Evolutionary conservation across 768 basidiomycete species (phyloP), one percentile per base, ranked within the genome.

Genomic region (Peribolospora baueri): DNA sequence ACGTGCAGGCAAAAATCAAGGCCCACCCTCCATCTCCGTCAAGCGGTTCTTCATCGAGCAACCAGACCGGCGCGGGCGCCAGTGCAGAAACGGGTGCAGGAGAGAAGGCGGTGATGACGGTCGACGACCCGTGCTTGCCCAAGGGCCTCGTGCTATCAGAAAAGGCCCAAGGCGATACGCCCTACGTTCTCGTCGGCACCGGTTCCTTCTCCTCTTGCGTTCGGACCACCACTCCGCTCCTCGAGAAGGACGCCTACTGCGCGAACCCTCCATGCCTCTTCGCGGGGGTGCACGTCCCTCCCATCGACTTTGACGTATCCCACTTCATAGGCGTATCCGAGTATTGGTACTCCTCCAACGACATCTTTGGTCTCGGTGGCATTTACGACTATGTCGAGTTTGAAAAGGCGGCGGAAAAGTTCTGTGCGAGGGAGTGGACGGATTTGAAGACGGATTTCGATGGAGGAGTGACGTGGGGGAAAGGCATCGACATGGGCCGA

Each of bases 321-420:
- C 82, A 81, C 54, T 98, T 97, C 67, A 93, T 98, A 61, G 93
- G 93, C 3, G 80, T 98, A 45, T 90, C 86, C 10, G 93, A 98
- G 67, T 98, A 97, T 66, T 98, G 91, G 91, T 97, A 95, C 68
- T 95, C 91, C 37, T 86, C 88, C 7, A 88, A 98, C 62, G 88
- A 97, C 66, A 82, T 95, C 50, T 87, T 93, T 62, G 85, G 84
- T 2, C 74, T 95, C 3, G 90, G 88, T 25, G 93, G 93, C 3
- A 75, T 87, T 25, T 98, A 95, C 70, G 84, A 97, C 66, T 91
- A 85, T 64, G 84, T 87, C 38, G 82, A 91, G 65, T 98, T 91
- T 68, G 91, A 97, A 66, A 81, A 81, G 47, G 86, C 86, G 11
- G 93, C 93, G 11, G 75, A 79, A 5, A 71, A 79, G 38, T 98